Percentiles rank a stretch among this genome's conserved stretches.
phyloP scores from a whole-genome alignment of 2,329 filamentous ascomycete species.

The Colletotrichum sp. region DNA sequence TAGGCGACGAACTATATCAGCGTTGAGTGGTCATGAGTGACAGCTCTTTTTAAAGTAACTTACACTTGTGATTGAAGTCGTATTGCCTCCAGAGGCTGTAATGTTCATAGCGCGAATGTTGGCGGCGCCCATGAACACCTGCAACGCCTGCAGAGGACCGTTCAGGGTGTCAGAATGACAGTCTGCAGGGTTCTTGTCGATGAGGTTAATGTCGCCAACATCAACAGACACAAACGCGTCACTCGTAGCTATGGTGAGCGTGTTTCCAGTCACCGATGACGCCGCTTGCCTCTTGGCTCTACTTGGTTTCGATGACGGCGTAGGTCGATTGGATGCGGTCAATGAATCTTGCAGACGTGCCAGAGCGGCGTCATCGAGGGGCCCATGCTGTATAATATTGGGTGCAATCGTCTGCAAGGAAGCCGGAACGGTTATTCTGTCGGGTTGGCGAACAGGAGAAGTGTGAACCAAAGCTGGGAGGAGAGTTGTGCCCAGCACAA shows the following conservation, averaged over 20 bases:
- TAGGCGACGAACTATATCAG: too few relatives aligned
- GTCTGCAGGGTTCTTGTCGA: neutral
- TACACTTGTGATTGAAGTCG: neutral
- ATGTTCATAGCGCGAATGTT: slow-evolving; percentile 8
- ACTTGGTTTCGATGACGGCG: neutral
- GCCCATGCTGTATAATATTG: neutral
- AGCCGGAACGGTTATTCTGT: neutral
- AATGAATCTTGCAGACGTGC: neutral
- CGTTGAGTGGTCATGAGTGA: too few relatives aligned
- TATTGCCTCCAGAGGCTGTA: neutral
- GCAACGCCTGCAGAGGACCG: neutral
- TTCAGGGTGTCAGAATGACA: neutral
- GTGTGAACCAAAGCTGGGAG: neutral
- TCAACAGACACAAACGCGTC: slow-evolving; percentile 4
- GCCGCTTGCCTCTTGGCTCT: neutral
- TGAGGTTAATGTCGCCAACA: neutral
- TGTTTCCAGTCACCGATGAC: neutral
- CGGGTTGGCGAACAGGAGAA: neutral
- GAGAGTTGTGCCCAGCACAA: neutral
- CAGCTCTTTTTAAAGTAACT: neutral
- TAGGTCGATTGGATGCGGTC: neutral
- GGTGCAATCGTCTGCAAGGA: neutral
- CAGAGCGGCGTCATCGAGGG: neutral
- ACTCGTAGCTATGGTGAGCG: neutral
- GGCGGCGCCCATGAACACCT: neutral